phyloP scores from a whole-genome alignment of 768 basidiomycete species.

The Clavaria fumosa region DNA sequence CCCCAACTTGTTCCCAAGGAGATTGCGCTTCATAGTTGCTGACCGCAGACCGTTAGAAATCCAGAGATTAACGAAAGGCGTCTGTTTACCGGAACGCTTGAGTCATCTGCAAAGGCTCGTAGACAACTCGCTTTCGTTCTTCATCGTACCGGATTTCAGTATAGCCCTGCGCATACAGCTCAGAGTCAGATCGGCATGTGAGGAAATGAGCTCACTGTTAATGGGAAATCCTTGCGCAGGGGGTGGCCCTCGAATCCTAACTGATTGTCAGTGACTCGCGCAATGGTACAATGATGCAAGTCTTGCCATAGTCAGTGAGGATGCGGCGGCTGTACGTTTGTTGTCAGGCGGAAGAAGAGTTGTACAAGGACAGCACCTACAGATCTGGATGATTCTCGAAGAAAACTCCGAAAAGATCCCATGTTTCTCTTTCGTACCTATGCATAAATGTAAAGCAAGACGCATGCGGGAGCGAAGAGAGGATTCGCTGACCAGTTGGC shows the following conservation, averaged over 20 bases:
- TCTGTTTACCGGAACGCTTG: constrained; percentile 99
- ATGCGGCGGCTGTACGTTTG: constrained; percentile 62
- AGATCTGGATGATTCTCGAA: constrained; percentile 94
- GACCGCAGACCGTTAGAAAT: constrained; percentile 2
- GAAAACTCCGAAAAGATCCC: constrained; percentile 96
- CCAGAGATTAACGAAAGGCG: neutral
- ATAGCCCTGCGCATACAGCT: constrained; percentile 58
- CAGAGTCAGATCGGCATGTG: neutral
- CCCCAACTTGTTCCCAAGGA: constrained; percentile 93
- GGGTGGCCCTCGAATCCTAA: constrained; percentile 94
- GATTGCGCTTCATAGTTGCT: constrained; percentile 90
- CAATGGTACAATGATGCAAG: constrained; percentile 2
- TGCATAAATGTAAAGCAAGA: constrained; percentile 2
- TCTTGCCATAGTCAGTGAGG: constrained; percentile 87
- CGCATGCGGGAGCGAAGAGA: neutral
- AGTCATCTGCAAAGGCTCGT: constrained; percentile 93
- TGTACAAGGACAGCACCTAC: constrained; percentile 29
- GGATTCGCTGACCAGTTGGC: constrained; percentile 71
- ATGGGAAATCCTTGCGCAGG: constrained; percentile 92
- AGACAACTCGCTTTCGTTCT: constrained; percentile 92
- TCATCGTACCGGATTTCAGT: constrained; percentile 97
- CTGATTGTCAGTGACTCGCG: constrained; percentile 7
- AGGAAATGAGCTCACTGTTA: constrained; percentile 48
- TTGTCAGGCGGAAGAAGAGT: neutral
- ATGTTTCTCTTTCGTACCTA: constrained; percentile 94